These are phyloP conservation scores for Symbiodinium pilosum DNA, from an alignment of 73 alveolate species.

Conservation along the genomic window DNA sequence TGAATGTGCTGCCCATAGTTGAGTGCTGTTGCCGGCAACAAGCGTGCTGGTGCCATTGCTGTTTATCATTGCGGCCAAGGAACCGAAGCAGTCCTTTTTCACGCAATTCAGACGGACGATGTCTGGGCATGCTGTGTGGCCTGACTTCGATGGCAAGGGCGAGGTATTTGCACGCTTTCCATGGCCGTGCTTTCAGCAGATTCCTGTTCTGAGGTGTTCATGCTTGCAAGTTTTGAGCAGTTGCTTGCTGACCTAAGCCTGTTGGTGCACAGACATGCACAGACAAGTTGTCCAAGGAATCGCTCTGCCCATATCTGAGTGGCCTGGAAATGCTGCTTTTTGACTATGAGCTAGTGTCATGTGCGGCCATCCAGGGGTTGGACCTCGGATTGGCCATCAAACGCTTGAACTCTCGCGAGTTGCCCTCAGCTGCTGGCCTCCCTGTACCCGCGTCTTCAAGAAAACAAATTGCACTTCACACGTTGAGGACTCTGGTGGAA, in stretches of 20 bases:
- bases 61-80: background rate
- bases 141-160: background rate
- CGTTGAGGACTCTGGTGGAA: background rate
- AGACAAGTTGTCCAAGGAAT: background rate
- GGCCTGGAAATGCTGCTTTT: too few relatives aligned
- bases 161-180: too few relatives aligned
- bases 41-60: background rate
- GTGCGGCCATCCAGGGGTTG: background rate
- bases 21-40: background rate
- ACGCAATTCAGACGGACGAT: conserved; percentile 50
- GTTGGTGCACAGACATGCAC: too few relatives aligned
- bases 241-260: too few relatives aligned
- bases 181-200: too few relatives aligned
- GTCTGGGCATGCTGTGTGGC: conserved; percentile 32
- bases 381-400: background rate
- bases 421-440: background rate
- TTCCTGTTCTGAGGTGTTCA: too few relatives aligned
- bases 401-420: background rate
- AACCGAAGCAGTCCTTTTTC: conserved; percentile 57
- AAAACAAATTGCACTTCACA: too few relatives aligned
- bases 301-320: background rate
- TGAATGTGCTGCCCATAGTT: background rate
- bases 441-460: too few relatives aligned
- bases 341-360: too few relatives aligned
- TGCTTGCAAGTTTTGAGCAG: too few relatives aligned